These are phyloP conservation scores for Dalbergia cultrata DNA, from an alignment of 306 rosid species.

Conservation along the genomic window DNA sequence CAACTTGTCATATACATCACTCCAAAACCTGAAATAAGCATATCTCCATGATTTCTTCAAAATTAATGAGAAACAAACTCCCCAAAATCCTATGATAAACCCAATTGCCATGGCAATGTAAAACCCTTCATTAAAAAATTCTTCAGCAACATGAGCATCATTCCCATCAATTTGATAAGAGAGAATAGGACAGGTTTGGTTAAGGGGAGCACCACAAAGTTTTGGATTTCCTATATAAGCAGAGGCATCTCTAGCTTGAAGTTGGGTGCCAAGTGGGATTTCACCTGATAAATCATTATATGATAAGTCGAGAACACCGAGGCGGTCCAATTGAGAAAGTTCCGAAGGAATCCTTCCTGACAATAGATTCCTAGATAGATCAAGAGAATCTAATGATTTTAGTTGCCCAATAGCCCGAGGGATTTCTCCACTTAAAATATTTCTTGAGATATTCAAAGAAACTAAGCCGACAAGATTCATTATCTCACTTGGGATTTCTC, in stretches of 20 bases:
- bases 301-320: constrained; percentile 8
- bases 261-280: not conserved
- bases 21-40: not conserved
- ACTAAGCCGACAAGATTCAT: constrained; percentile 8
- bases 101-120: not conserved
- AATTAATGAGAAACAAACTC: not conserved
- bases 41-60: not conserved
- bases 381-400: not conserved
- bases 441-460: constrained; percentile 30
- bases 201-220: not conserved
- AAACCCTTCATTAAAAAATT: not conserved
- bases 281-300: constrained; percentile 11
- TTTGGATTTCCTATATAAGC: not conserved
- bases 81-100: not conserved
- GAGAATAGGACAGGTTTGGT: not conserved
- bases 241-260: not conserved
- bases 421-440: not conserved
- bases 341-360: not conserved
- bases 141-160: not conserved
- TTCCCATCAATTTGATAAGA: not conserved
- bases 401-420: not conserved
- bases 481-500: not conserved
- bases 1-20: not conserved
- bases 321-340: not conserved
- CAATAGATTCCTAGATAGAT: not conserved